These are phyloP conservation scores for Nicotiana benthamiana DNA, from an alignment of 257 asterid genomes.

Conservation along the genomic window DNA sequence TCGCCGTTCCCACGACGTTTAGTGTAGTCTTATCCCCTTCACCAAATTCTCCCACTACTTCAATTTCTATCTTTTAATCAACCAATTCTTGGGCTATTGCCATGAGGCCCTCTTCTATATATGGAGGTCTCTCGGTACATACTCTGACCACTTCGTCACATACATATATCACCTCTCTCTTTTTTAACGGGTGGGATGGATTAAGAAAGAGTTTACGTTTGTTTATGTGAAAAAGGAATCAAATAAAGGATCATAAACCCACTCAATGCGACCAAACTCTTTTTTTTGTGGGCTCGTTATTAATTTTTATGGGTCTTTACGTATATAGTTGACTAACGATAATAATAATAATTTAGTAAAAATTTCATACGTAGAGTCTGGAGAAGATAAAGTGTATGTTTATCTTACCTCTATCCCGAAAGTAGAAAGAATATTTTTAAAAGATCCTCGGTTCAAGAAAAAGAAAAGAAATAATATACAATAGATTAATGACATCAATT, in stretches of 20 bases:
- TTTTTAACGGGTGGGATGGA: neutral
- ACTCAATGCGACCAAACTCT: neutral
- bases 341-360: no score
- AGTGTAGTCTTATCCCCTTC: conserved; percentile 3
- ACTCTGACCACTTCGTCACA: neutral
- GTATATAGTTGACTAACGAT: no score
- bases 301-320: no score
- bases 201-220: neutral
- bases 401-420: no score
- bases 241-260: neutral
- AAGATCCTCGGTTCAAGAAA: no score
- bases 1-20: conserved; percentile 22
- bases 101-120: neutral
- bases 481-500: no score
- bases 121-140: neutral
- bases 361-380: no score
- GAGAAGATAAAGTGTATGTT: no score
- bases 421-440: no score
- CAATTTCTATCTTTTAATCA: neutral
- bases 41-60: conserved; percentile 17
- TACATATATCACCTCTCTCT: neutral
- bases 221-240: neutral
- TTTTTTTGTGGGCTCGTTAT: no score
- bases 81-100: neutral
- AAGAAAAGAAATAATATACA: no score